A percentile compares a stretch with the other conserved stretches of the same genome.
phyloP scores from a whole-genome alignment of 306 rosid species.

The Cucumis sativus region Cucumber_9930_V3 NC_026655.2:13918501-13919000 shows the following conservation, averaged over 20 bases:
- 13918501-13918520: conserved; percentile 12
- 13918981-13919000: neutral
- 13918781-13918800: neutral
- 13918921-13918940: neutral
- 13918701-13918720: neutral
- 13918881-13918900: neutral
- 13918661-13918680: neutral
- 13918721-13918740: neutral
- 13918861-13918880: neutral
- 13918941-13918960: neutral
- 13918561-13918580: conserved; percentile 84
- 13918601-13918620: conserved; percentile 64
- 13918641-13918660: conserved; percentile 13
- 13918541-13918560: conserved; percentile 88
- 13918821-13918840: neutral
- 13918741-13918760: neutral
- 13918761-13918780: neutral
- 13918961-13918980: neutral
- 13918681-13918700: neutral
- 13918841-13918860: neutral
- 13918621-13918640: conserved; percentile 71
- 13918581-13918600: conserved; percentile 82
- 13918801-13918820: neutral
- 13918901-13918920: neutral
- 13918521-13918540: conserved; percentile 29